Base-by-base conservation (phyloP, 495 filamentous ascomycete genomes). In the Aspergillus coremiiformis region DNA sequence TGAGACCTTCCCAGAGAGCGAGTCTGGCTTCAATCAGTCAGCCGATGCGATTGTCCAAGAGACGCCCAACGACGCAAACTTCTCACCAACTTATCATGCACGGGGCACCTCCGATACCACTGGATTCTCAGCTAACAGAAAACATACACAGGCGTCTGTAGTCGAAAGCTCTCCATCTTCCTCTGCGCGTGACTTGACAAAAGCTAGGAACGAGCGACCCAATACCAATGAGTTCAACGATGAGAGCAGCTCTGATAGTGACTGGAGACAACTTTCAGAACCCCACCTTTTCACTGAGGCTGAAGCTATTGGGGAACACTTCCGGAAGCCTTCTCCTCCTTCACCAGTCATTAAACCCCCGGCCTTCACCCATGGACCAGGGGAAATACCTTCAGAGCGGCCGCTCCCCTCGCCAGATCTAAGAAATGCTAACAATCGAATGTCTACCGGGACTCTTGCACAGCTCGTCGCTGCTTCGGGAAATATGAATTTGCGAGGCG, bases 381-480 rank as follows among this genome's bases (percentile, higher is more conserved):
- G 84, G 26, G 78, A 82, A 44, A 76, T 78, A 51, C 90, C 90
- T 6, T 66, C 71, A 10, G 82, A 76, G 26, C 77, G 83, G 51
- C 87, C 89, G 4, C 79, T 84, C 53, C 77, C 84, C 39, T 81
- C 86, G 24, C 77, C 84, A n/a, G 86, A 91, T 55, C 73, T 89
- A 65, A 82, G 85, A 44, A 79, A 81, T 50, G 86, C 84, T 47
- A 91, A 85, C 49, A 89, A 83, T 55, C 81, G 88, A 10, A 81
- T 96, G 67, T 95, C 91, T 20, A 74, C 80, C 50, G 84, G 81
- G 4, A 96, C 91, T 14, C 74, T 96, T 8, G 75, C 82, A 1
- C 88, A 95, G 60, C 62, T 96, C 44, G 78, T 79, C 26, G 84
- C 81, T 35, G 85, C 85, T 33, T 62, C 59, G 9, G 80, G 79